Evolutionary conservation across 2,329 filamentous ascomycete species (phyloP).

Genomic region (Pseudogymnoascus sp.): DNA sequence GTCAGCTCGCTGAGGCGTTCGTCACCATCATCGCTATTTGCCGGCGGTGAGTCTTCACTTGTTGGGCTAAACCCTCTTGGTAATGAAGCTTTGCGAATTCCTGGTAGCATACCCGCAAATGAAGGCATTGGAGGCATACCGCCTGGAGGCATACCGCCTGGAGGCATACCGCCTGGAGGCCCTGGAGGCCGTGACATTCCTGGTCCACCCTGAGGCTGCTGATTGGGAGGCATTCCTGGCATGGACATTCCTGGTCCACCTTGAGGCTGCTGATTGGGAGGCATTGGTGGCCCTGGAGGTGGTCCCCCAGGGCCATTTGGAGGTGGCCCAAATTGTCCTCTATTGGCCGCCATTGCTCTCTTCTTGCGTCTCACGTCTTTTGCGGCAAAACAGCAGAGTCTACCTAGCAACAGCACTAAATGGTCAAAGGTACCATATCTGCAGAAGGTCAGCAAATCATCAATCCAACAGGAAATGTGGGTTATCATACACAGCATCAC

Average conservation of each 20-base stretch:
- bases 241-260: conserved; percentile 5
- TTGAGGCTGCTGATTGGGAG: conserved; percentile 18
- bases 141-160: conserved; percentile 11
- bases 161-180: conserved; percentile 6
- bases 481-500: conserved; percentile 58
- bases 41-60: conserved; percentile 16
- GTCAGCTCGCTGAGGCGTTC: conserved; percentile 23
- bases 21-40: conserved; percentile 17
- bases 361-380: conserved; percentile 73
- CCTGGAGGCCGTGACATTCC: neutral
- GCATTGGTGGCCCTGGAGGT: neutral
- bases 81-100: conserved; percentile 18
- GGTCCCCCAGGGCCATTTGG: neutral
- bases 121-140: conserved; percentile 19
- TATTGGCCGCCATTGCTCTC: conserved; percentile 51
- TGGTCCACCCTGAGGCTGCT: neutral
- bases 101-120: conserved; percentile 27
- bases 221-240: neutral
- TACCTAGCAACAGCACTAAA: conserved; percentile 69
- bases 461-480: neutral
- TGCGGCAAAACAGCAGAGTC: conserved; percentile 69
- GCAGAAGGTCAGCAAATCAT: conserved; percentile 17
- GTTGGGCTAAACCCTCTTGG: conserved; percentile 25
- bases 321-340: conserved; percentile 26
- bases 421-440: conserved; percentile 88